These are phyloP conservation scores for Yamagishiella unicocca DNA, from an alignment of 139 green algal genomes.

Conservation along the genomic window DNA sequence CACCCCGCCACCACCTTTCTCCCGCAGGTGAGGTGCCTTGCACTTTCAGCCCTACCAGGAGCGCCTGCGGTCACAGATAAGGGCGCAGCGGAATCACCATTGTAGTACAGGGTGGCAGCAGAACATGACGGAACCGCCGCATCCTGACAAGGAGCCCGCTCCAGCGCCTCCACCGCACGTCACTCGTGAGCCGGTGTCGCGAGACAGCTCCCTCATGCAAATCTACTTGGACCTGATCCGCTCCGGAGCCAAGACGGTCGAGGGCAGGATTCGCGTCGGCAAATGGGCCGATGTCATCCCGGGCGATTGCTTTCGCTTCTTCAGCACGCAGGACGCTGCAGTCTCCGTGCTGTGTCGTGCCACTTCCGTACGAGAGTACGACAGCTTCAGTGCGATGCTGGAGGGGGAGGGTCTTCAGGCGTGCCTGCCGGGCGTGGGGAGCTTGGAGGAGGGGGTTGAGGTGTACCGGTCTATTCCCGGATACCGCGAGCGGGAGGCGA, in stretches of 20 bases:
- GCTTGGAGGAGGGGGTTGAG: slow-evolving; percentile 15
- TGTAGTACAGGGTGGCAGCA: too few species aligned
- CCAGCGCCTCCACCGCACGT: too few species aligned
- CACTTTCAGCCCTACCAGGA: too few species aligned
- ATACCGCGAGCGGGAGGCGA: slow-evolving; percentile 10
- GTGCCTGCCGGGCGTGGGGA: slow-evolving; percentile 11
- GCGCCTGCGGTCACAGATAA: too few species aligned
- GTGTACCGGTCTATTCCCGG: slow-evolving; percentile 24
- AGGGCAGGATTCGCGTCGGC: slow-evolving; percentile 11
- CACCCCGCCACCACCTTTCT: too few species aligned
- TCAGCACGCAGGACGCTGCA: not conserved
- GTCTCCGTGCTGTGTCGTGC: not conserved
- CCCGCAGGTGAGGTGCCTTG: too few species aligned
- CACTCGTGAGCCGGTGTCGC: not conserved
- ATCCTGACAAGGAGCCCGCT: too few species aligned
- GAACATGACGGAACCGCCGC: too few species aligned
- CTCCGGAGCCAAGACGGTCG: slow-evolving; percentile 19
- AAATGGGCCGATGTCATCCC: slow-evolving; percentile 29
- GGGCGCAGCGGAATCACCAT: too few species aligned
- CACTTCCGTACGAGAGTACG: slow-evolving; percentile 20
- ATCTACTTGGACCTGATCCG: slow-evolving; percentile 18
- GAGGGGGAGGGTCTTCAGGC: slow-evolving; percentile 7
- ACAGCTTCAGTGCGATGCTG: slow-evolving; percentile 35
- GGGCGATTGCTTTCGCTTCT: slow-evolving; percentile 10
- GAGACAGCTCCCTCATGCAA: slow-evolving; percentile 13